These are phyloP conservation scores for Vishniacozyma victoriae DNA, from an alignment of 768 basidiomycete species.

Conservation along the genomic window DNA sequence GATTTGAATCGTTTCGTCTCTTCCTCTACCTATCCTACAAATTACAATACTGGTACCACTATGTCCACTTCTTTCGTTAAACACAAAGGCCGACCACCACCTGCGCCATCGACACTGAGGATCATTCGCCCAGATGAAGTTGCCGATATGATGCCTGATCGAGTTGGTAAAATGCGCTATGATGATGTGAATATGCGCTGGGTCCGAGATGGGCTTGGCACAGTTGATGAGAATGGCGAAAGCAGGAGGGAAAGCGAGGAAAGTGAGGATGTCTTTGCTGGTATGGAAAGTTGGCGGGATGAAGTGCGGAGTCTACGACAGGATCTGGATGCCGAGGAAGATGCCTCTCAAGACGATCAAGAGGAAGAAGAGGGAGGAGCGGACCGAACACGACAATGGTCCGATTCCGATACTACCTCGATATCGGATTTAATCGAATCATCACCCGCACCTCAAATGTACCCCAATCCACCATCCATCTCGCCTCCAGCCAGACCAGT, in stretches of 20 bases:
- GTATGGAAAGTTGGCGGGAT: constrained; percentile 77
- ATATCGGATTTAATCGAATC: neutral
- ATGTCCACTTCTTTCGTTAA: constrained; percentile 79
- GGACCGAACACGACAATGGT: too few species aligned
- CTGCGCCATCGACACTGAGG: constrained; percentile 47
- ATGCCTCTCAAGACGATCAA: too few species aligned
- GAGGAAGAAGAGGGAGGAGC: too few species aligned
- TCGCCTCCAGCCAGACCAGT: constrained; percentile 16
- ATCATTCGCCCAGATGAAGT: constrained; percentile 77
- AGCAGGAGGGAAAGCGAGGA: constrained; percentile 33
- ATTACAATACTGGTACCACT: constrained; percentile 19
- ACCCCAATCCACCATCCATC: neutral
- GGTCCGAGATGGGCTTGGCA: constrained; percentile 56
- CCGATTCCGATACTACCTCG: too few species aligned
- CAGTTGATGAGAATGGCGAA: constrained; percentile 22
- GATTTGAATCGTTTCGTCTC: constrained; percentile 87
- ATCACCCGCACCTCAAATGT: too few species aligned
- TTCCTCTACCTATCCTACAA: constrained; percentile 70
- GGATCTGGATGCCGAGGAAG: too few species aligned
- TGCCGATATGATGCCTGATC: constrained; percentile 61
- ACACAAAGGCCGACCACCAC: constrained; percentile 43
- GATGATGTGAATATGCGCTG: constrained; percentile 78
- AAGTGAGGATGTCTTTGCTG: constrained; percentile 71
- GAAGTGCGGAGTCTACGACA: too few species aligned
- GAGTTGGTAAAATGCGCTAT: constrained; percentile 80